These are phyloP conservation scores for Xylaria telfairii DNA, from an alignment of 495 filamentous ascomycete species.

Conservation along the genomic window DNA sequence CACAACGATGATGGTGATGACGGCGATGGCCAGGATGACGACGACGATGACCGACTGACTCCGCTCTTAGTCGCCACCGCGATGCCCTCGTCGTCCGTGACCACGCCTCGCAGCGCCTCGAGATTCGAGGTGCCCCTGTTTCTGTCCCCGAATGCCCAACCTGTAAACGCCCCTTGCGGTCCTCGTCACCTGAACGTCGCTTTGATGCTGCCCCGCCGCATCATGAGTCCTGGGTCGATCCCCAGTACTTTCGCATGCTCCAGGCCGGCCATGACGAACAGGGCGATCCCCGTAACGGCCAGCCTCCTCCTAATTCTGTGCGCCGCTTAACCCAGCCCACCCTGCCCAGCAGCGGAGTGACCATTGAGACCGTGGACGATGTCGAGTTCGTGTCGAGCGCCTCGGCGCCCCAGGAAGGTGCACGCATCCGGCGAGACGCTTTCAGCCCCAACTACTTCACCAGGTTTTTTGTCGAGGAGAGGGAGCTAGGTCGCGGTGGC, in stretches of 20 bases:
- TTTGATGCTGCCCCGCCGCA: constrained; percentile 50
- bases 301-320: constrained; percentile 53
- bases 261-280: constrained; percentile 53
- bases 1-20: neutral
- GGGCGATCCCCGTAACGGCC: constrained; percentile 31
- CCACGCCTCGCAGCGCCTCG: constrained; percentile 80
- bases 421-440: constrained; percentile 78
- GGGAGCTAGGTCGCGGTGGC: constrained; percentile 84
- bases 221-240: constrained; percentile 75
- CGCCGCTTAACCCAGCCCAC: constrained; percentile 53
- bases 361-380: constrained; percentile 39
- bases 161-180: constrained; percentile 80
- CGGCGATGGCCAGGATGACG: neutral
- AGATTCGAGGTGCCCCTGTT: constrained; percentile 69
- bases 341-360: constrained; percentile 39
- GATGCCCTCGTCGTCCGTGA: constrained; percentile 92
- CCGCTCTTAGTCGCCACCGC: constrained; percentile 74
- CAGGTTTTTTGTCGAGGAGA: constrained; percentile 87
- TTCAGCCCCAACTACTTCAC: constrained; percentile 93
- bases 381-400: constrained; percentile 62
- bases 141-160: constrained; percentile 77
- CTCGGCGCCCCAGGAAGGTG: constrained; percentile 55
- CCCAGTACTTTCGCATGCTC: constrained; percentile 94
- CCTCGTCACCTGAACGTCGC: constrained; percentile 55
- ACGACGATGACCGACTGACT: constrained; percentile 8